A percentile compares a stretch with the other conserved stretches of the same genome.
Evolutionary conservation across 441 rosid genomes (phyloP).

Genomic region (Jatropha podagrica): DNA sequence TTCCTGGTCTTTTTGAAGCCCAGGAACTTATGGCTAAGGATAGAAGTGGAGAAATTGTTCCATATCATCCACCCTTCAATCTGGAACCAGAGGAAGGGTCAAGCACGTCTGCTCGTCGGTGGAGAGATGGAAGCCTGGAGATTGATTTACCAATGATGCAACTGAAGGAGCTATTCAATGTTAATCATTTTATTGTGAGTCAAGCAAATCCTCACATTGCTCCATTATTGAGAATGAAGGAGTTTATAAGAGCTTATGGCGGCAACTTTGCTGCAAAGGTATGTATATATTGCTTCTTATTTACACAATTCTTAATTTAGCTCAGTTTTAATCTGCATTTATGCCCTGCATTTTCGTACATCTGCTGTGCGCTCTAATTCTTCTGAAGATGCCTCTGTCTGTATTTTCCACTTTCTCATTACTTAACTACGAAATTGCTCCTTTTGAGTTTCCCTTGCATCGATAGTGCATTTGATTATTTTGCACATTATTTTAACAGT

Average conservation of each 20-base stretch:
- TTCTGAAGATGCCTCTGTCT: neutral
- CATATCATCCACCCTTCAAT: conserved; percentile 94
- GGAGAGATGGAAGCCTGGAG: conserved; percentile 99
- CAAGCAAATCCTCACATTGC: conserved; percentile 98
- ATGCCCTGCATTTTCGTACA: neutral
- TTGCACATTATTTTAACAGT: neutral
- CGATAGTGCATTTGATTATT: neutral
- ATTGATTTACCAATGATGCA: conserved; percentile 98
- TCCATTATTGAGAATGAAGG: conserved; percentile 80
- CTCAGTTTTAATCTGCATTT: neutral
- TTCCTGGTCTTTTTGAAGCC: conserved; percentile 96
- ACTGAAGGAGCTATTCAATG: conserved; percentile 94
- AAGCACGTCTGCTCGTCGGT: conserved; percentile 61
- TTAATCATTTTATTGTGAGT: conserved; percentile 93
- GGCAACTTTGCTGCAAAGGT: conserved; percentile 98
- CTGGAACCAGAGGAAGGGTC: conserved; percentile 74
- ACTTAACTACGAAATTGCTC: neutral
- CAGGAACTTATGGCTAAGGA: conserved; percentile 98
- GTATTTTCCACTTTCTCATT: neutral
- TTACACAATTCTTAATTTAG: neutral
- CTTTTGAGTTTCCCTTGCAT: neutral
- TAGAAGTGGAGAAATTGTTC: conserved; percentile 91
- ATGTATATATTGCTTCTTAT: conserved; percentile 17
- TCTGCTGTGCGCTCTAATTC: neutral
- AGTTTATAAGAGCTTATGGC: conserved; percentile 79